Evolutionary conservation across 176 grass and related monocot species (phyloP), one percentile per base, ranked within the genome.

Genomic region (Musa beccarii): DNA sequence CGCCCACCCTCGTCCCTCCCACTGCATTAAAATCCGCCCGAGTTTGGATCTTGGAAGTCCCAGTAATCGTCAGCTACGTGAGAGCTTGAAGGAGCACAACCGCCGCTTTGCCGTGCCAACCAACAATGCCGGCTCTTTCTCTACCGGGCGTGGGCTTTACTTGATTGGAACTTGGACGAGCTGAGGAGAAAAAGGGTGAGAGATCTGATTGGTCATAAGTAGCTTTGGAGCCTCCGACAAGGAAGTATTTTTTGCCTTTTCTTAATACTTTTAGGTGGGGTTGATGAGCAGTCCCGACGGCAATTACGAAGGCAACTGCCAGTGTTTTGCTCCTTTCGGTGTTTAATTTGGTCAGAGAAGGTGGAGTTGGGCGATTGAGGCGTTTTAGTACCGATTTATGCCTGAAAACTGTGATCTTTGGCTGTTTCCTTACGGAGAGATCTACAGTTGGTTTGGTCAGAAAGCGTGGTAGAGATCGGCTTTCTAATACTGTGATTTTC

Each of bases 61-160:
- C 72, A 19, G 20, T 9, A 29, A 2, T 34, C 14, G 14, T 17
- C 51, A 56, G 53, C 17, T 1, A 5, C 22, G 23, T 28, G 23
- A 34, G 8, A 9, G 23, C 11, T 74, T 74, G 70, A 74, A 74
- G 72, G 72, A 13, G 72, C 17, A 34, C 72, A 74, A 74, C 72
- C 1, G 34, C 72, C 53, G 6, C 10, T 9, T 22, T 8, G 22
- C 53, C 24, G 52, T n/a, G 11, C 21, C 53, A 28, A 74, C 72
- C 53, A 54, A 24, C 72, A 74, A 74, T 74, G 72, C 11, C 21
- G 66, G 66, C 66, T 8, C 2, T 67, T 67, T 24, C 21, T 17
- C 21, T 26, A 14, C 64, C 12, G 10, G 2, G 15, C 14, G 24
- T 43, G 24, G 24, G 3, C 1, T 71, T 20, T 20, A 49, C 10